phyloP scores from a whole-genome alignment of 208 protist species.

The Trypanosoma theileri region DNA sequence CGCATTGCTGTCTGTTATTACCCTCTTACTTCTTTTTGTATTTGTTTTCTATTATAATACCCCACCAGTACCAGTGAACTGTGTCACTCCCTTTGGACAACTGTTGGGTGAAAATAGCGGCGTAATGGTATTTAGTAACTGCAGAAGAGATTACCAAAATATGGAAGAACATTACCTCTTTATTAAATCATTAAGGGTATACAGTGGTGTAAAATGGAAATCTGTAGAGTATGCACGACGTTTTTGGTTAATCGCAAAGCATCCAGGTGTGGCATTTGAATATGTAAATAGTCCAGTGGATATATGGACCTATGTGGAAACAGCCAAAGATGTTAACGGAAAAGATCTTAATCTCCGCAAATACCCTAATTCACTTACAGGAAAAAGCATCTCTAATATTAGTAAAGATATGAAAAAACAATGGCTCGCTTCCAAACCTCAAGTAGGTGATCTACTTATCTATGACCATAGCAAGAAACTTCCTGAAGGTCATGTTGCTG shows the following conservation, averaged over 20 bases:
- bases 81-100: conserved; percentile 51
- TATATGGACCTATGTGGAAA: conserved; percentile 17
- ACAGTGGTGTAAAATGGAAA: conserved; percentile 67
- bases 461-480: conserved; percentile 14
- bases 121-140: conserved; percentile 75
- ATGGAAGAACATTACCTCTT: conserved; percentile 57
- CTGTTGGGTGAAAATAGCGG: conserved; percentile 53
- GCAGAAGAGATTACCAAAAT: conserved; percentile 42
- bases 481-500: conserved; percentile 51
- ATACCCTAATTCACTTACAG: conserved; percentile 1
- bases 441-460: conserved; percentile 24
- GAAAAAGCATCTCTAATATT: not conserved
- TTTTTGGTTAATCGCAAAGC: conserved; percentile 55
- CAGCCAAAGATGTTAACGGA: conserved; percentile 3
- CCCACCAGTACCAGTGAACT: conserved; percentile 31
- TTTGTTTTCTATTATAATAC: conserved; percentile 46
- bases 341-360: not conserved
- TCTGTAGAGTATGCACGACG: conserved; percentile 69
- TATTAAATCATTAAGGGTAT: conserved; percentile 45
- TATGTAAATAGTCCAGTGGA: conserved; percentile 14
- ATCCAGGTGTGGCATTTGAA: conserved; percentile 4
- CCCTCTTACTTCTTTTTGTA: conserved; percentile 52
- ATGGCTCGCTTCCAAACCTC: conserved; percentile 1
- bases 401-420: conserved; percentile 1
- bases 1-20: conserved; percentile 40